Base-by-base conservation (phyloP, 2,329 filamentous ascomycete species). In the Aureobasidium sp. region DNA sequence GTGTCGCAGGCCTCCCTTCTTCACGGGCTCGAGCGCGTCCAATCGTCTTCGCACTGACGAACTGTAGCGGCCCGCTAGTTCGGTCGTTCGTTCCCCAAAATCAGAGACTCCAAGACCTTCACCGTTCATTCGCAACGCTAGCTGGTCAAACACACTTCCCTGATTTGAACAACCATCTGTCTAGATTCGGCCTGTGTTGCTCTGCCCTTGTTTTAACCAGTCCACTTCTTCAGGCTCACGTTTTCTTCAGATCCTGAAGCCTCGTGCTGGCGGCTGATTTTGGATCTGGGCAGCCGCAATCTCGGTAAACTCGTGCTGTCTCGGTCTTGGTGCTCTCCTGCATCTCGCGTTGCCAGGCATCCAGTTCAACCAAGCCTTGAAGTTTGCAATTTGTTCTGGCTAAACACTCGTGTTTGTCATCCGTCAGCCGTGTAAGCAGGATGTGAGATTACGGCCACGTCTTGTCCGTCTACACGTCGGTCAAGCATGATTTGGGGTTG, bases 211-310 rank as follows among this genome's bases (percentile, higher is more conserved):
- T 58, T 41, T 15, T 58, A 21, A 58, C 42, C 5, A 8, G 30
- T 58, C 42, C 30, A 7, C 29, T 21, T 45, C n/a, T 37, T 47
- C 15, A 10, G 41, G 9, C 30, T 47, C 41, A 58, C 41, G 42
- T 45, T 45, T 47, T 58, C 54, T 37, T 36, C 54, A 58, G 54
- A 47, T 37, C 30, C 54, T 58, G 54, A 47, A 58, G 54, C 47
- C 16, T 30, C 42, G 11, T 25, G 37, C 9, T 34, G 13, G 54
- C 42, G 32, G 42, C 32, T 37, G 32, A 29, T 7, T 37, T 41
- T 16, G 27, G 29, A 44, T 44, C 27, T 7, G 42, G 30, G 30
- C 42, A 27, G n/a, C 42, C 21, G 54, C 54, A 47, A 58, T 58
- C 41, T 58, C 42, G 37, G 54, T n/a, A 36, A 41, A 30, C 54